Evolutionary conservation across 2,329 filamentous ascomycete genomes (phyloP).

Genomic region (Volutella citrinella): DNA sequence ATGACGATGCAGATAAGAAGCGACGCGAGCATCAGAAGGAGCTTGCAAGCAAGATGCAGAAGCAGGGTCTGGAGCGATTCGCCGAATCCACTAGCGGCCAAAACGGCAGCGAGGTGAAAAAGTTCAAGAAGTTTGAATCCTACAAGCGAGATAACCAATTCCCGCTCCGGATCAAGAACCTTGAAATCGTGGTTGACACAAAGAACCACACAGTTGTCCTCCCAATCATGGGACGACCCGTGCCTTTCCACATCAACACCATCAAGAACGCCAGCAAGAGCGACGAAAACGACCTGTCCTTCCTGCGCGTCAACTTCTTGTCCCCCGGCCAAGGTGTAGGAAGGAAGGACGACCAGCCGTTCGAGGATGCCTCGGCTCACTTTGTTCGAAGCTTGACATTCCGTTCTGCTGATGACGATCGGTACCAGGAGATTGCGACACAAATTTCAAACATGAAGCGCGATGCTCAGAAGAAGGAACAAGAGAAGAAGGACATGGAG

Average conservation of each 20-base stretch:
- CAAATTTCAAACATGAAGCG: slow-evolving; percentile 97
- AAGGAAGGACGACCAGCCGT: slow-evolving; percentile 94
- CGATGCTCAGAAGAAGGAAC: slow-evolving; percentile 84
- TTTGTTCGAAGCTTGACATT: slow-evolving; percentile 96
- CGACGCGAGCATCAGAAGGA: slow-evolving; percentile 92
- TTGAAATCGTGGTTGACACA: slow-evolving; percentile 84
- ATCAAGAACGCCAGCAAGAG: slow-evolving; percentile 99
- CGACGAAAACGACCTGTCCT: slow-evolving; percentile 91
- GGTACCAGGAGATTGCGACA: slow-evolving; percentile 85
- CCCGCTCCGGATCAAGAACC: slow-evolving; percentile 75
- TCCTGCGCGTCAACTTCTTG: slow-evolving; percentile 93
- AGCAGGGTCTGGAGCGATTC: slow-evolving; percentile 81
- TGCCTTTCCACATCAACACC: slow-evolving; percentile 95
- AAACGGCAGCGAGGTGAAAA: slow-evolving; percentile 92
- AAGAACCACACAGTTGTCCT: slow-evolving; percentile 90
- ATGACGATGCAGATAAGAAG: slow-evolving; percentile 84
- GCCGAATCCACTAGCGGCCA: slow-evolving; percentile 79
- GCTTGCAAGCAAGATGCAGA: slow-evolving; percentile 80
- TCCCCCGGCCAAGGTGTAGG: slow-evolving; percentile 97
- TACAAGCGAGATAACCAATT: slow-evolving; percentile 98
- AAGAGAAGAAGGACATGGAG: slow-evolving; percentile 99
- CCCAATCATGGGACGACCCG: slow-evolving; percentile 94
- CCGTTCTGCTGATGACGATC: slow-evolving; percentile 81
- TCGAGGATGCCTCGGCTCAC: slow-evolving; percentile 92
- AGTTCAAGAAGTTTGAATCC: slow-evolving; percentile 98